phyloP scores from a whole-genome alignment of 495 filamentous ascomycete genomes.

The Trichoderma orchidacearum region DNA sequence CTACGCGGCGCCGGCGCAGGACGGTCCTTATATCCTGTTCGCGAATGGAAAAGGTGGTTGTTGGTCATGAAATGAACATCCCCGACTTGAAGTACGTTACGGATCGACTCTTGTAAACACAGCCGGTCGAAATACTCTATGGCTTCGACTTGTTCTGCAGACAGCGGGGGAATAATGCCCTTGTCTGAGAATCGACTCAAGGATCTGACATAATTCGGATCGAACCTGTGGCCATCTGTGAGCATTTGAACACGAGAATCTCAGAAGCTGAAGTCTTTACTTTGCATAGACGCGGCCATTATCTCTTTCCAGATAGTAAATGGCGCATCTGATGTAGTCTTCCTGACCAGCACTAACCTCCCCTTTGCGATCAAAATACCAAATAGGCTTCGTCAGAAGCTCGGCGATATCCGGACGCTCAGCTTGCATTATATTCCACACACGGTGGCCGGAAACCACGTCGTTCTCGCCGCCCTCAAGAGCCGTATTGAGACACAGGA shows the following conservation, averaged over 20 bases:
- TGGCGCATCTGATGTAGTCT: conserved; percentile 56
- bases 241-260: too few species aligned
- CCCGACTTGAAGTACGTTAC: conserved; percentile 68
- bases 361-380: conserved; percentile 94
- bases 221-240: conserved; percentile 43
- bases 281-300: conserved; percentile 12
- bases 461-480: conserved; percentile 77
- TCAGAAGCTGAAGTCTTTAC: too few species aligned
- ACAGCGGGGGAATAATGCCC: conserved; percentile 55
- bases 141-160: conserved; percentile 48
- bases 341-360: conserved; percentile 63
- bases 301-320: conserved; percentile 57
- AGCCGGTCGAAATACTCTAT: conserved; percentile 52
- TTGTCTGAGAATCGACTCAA: conserved; percentile 50
- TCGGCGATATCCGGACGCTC: conserved; percentile 70
- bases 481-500: conserved; percentile 70
- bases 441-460: conserved; percentile 62
- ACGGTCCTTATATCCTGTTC: conserved; percentile 55
- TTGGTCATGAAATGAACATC: conserved; percentile 70
- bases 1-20: conserved; percentile 44
- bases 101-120: conserved; percentile 48
- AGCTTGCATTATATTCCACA: conserved; percentile 65
- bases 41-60: conserved; percentile 53
- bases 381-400: conserved; percentile 60
- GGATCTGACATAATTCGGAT: conserved; percentile 65